phyloP scores from a whole-genome alignment of 345 rosid genomes.

The Iberis pinnata region DNA sequence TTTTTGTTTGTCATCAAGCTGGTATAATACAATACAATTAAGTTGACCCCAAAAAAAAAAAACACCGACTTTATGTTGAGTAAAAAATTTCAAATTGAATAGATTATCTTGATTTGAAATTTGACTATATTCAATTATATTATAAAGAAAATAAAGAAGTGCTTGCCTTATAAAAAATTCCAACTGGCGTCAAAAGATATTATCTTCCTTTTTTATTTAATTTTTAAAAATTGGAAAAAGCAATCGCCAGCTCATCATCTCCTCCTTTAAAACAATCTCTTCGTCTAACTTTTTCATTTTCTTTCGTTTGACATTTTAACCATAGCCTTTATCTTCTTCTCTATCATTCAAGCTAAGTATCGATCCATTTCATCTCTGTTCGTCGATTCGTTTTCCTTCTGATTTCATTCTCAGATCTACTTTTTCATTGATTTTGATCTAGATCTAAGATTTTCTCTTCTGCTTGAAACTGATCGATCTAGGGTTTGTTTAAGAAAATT shows the following conservation, averaged over 20 bases:
- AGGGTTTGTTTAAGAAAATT: background rate
- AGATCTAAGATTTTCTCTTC: conserved; percentile 26
- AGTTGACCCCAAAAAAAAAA: too few relatives aligned
- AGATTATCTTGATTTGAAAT: too few relatives aligned
- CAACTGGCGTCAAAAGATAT: too few relatives aligned
- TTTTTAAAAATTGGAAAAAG: background rate
- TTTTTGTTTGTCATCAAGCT: too few relatives aligned
- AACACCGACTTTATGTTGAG: too few relatives aligned
- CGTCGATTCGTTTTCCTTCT: background rate
- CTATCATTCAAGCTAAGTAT: conserved; percentile 34
- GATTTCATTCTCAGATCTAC: conserved; percentile 6
- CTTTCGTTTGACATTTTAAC: conserved; percentile 22
- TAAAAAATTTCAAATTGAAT: too few relatives aligned
- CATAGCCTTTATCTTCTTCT: conserved; percentile 3
- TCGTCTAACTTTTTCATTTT: conserved; percentile 11
- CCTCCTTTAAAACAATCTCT: conserved; percentile 22
- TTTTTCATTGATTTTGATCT: conserved; percentile 3
- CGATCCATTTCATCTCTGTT: background rate
- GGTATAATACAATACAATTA: too few relatives aligned
- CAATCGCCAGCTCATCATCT: conserved; percentile 20
- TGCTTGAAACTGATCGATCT: too few relatives aligned
- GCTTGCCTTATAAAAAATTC: too few relatives aligned
- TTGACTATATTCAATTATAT: too few relatives aligned
- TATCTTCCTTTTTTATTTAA: too few relatives aligned
- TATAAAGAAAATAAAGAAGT: too few relatives aligned